These are phyloP conservation scores for Morella rubra DNA, from an alignment of 306 rosid species.

Conservation along the genomic window DNA sequence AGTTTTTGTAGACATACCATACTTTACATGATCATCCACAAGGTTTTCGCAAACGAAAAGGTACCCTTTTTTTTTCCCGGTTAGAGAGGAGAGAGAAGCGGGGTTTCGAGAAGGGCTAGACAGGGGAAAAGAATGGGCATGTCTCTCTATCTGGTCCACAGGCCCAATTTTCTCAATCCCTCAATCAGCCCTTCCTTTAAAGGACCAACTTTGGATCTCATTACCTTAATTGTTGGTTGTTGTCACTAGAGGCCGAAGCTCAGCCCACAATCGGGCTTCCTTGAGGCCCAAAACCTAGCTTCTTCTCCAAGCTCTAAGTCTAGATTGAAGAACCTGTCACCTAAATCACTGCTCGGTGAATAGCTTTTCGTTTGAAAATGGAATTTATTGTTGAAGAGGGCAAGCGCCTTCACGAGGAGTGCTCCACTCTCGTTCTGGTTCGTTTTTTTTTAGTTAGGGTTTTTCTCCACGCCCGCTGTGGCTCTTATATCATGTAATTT, in stretches of 20 bases:
- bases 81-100: too few relatives aligned
- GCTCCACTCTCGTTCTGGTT: constrained; percentile 79
- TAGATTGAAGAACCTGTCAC: not conserved
- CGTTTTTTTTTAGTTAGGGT: constrained; percentile 32
- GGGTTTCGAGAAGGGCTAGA: too few relatives aligned
- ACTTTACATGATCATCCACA: too few relatives aligned
- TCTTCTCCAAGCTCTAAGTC: constrained; percentile 22
- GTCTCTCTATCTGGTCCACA: not conserved
- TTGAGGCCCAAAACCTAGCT: not conserved
- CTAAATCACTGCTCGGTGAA: not conserved
- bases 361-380: constrained; percentile 27
- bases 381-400: constrained; percentile 68
- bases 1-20: too few relatives aligned
- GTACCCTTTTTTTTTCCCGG: too few relatives aligned
- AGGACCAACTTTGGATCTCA: too few relatives aligned
- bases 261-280: not conserved
- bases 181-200: not conserved
- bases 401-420: constrained; percentile 41
- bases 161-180: not conserved
- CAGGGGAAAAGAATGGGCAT: too few relatives aligned
- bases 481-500: not conserved
- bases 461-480: not conserved
- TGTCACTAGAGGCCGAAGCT: not conserved
- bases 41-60: too few relatives aligned
- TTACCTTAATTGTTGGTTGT: too few relatives aligned